Evolutionary conservation across 495 filamentous ascomycete genomes (phyloP), one percentile per base, ranked within the genome.

Genomic region (Mycothermus thermophilus): DNA sequence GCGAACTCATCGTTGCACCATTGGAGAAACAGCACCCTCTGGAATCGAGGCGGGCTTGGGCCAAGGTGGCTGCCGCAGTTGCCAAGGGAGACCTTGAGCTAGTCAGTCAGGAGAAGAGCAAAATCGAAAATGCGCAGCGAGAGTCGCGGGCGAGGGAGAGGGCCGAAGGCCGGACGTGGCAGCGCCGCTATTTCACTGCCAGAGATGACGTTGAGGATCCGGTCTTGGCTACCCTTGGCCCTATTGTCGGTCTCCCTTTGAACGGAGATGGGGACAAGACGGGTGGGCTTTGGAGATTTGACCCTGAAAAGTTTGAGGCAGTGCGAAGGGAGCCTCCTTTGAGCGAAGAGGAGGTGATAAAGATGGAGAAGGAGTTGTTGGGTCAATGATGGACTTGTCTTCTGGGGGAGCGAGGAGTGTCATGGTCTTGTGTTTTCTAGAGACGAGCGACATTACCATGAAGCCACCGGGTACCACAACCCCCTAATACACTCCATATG

Each of bases 91-190:
- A 97, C 49, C 80, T 94, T 69, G 83, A 94, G 35, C 64, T 69
- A 8, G 81, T 83, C 5, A 72, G 76, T 3, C 44, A 50, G 4
- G 79, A 88, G 60, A 97, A 97, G 62, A 69, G 69, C 24, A 80
- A 84, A 54, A 94, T 97, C 42, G 90, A 97, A 57, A 84, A 83
- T 37, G 74, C 75, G 19, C 92, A 97, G 60, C 75, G 90, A 6
- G 81, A 86, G 45, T 54, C 87, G 62, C 75, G 90, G 43, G 80
- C 75, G 53, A 66, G 69, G 48, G 90, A 97, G 58, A 78, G 77
- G 57, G 66, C 69, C 9, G 80, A 87, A 47, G 76, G 78, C 22
- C 64, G 69, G 26, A 76, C 81, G 40, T 97, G 88, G 83, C 71
- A 83, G 48, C 66, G 90, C 30, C 67, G 80, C 30, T 95, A 88